Evolutionary conservation across 768 basidiomycete genomes (phyloP), one percentile per base, ranked within the genome.

Genomic region (Wakefieldia striispora): DNA sequence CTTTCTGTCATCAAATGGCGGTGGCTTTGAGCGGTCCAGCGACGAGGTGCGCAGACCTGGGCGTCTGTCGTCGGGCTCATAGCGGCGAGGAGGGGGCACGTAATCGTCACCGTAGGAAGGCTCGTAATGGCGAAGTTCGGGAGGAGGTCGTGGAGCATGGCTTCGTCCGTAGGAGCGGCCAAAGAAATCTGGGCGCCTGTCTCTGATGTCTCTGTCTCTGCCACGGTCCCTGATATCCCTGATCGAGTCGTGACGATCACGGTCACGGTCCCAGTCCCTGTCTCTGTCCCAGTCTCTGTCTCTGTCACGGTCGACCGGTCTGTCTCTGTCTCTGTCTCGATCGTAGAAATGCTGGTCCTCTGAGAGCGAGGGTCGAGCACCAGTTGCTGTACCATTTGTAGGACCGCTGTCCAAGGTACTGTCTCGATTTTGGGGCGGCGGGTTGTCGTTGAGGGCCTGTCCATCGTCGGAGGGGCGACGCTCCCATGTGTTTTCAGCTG

Each of bases 71-170:
- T 70, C 68, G 26, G 59, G 34, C 19, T 71, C 65, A 51, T 67
- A 67, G 49, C 63, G 65, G 40, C 72, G 72, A 19, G 68, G 61
- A 43, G 64, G 62, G 36, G 68, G 62, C n/a, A 50, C 64, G 34
- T 59, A 66, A 33, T 69, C 63, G 40, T 58, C 52, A 51, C 65
- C 65, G 51, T 75, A 72, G n/a, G 70, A 67, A 7, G 75, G 68
- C 17, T 80, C 76, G 51, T 75, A 78, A 40, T 78, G 76, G 23
- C 78, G 72, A 43, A 72, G 69, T 42, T 78, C 77, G 43, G 73
- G 70, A 21, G 73, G 75, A 20, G 73, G 74, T 38, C 75, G 64
- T 16, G 75, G 73, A 19, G 62, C 59, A 53, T 72, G 71, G 52
- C 61, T 67, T 59, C 63, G 70, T 49, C 65, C 73, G 53, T 70